A percentile compares a stretch with the other conserved stretches of the same genome.
These are phyloP conservation scores for Alternaria rosae DNA, from an alignment of 2,329 filamentous ascomycete species.

Conservation along the genomic window DNA sequence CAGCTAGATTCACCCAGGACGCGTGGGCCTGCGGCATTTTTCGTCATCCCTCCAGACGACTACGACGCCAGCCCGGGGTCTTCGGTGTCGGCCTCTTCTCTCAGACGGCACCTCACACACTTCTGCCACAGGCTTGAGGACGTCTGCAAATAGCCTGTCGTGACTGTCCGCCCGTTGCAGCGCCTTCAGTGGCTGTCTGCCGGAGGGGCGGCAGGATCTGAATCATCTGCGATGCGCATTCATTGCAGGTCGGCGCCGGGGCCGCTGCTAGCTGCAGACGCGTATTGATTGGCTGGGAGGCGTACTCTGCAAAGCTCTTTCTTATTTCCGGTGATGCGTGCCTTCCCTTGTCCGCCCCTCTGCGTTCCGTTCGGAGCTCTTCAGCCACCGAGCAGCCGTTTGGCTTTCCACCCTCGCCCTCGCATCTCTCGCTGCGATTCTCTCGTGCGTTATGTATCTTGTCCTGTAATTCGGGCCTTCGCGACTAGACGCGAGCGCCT, in stretches of 20 bases:
- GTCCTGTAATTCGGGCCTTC: slow-evolving; percentile 6
- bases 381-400: slow-evolving; percentile 16
- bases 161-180: slow-evolving; percentile 3
- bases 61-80: not conserved
- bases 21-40: slow-evolving; percentile 26
- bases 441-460: slow-evolving; percentile 8
- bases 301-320: slow-evolving; percentile 20
- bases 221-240: slow-evolving; percentile 8
- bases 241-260: slow-evolving; percentile 3
- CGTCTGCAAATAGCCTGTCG: not conserved
- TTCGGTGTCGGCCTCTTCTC: not conserved
- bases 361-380: slow-evolving; percentile 7
- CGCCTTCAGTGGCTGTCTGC: not conserved
- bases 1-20: slow-evolving; percentile 10
- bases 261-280: not conserved
- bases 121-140: not conserved
- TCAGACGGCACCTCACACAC: not conserved
- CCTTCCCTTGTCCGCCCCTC: slow-evolving; percentile 2
- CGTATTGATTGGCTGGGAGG: slow-evolving; percentile 31
- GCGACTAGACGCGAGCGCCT: slow-evolving; percentile 14
- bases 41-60: slow-evolving; percentile 7
- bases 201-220: slow-evolving; percentile 5
- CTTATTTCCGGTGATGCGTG: slow-evolving; percentile 25
- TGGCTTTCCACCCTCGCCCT: not conserved
- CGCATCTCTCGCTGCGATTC: not conserved